These are phyloP conservation scores for Garcileccinum viscosum DNA, from an alignment of 1,284 basidiomycete genomes.

Conservation along the genomic window DNA sequence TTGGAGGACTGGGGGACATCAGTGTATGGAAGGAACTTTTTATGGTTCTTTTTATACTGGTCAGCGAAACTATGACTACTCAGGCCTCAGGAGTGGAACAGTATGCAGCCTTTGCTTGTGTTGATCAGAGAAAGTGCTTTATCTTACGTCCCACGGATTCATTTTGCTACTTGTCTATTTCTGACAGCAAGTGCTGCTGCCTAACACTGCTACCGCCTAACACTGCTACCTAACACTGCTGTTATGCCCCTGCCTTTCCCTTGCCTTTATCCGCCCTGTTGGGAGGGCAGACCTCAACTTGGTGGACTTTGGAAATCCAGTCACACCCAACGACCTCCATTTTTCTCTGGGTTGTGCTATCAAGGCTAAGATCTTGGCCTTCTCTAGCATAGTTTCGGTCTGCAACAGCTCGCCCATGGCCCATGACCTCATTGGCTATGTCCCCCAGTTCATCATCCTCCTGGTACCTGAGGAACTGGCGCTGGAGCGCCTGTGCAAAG, in stretches of 20 bases:
- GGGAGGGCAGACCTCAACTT: background rate
- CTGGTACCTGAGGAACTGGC: background rate
- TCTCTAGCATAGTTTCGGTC: background rate
- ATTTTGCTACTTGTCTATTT: no score
- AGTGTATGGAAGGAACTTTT: slow-evolving; percentile 1
- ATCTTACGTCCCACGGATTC: no score
- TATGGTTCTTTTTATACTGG: slow-evolving; percentile 6
- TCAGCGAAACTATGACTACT: no score
- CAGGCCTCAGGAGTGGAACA: no score
- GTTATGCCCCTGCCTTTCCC: background rate
- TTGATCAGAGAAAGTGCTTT: no score
- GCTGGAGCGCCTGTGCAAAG: background rate
- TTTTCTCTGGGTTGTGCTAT: background rate
- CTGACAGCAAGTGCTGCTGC: no score
- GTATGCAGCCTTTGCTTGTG: no score
- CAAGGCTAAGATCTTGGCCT: background rate
- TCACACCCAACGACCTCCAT: background rate
- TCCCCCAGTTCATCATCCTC: background rate
- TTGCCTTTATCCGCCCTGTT: background rate
- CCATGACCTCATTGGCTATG: background rate
- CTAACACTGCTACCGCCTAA: no score
- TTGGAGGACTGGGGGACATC: background rate
- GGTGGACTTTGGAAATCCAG: background rate
- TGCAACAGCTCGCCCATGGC: background rate
- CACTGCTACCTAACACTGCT: no score